Percentiles rank a stretch among this genome's conserved stretches.
Evolutionary conservation across 2,329 filamentous ascomycete species (phyloP).

Genomic region (Didymella pinodella): DNA sequence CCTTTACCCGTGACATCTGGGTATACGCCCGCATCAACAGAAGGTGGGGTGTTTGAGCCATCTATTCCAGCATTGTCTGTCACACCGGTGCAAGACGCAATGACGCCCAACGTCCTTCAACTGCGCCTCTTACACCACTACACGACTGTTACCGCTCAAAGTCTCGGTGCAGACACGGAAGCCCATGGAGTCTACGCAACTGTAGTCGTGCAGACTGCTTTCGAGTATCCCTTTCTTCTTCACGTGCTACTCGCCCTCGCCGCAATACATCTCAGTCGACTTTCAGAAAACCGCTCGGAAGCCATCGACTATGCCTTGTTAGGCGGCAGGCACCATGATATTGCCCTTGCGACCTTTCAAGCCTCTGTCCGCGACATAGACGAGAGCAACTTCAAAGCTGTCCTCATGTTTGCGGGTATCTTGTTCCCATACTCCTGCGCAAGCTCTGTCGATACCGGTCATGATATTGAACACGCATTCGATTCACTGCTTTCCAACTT

Average conservation of each 20-base stretch:
- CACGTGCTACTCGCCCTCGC: slow-evolving; percentile 55
- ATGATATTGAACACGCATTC: slow-evolving; percentile 31
- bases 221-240: slow-evolving; percentile 55
- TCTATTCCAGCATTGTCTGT: slow-evolving; percentile 1
- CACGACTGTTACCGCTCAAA: slow-evolving; percentile 38
- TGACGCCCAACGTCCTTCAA: slow-evolving; percentile 34
- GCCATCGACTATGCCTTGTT: slow-evolving; percentile 27
- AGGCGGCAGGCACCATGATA: slow-evolving; percentile 35
- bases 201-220: slow-evolving; percentile 46
- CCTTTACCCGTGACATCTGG: slow-evolving; percentile 21
- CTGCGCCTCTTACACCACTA: slow-evolving; percentile 46
- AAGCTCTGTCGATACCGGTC: slow-evolving; percentile 20
- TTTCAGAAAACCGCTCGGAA: slow-evolving; percentile 29
- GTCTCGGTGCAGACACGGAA: slow-evolving; percentile 28
- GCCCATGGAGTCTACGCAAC: slow-evolving; percentile 31
- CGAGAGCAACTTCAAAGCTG: slow-evolving; percentile 51
- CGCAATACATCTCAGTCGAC: slow-evolving; percentile 54
- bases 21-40: slow-evolving; percentile 25
- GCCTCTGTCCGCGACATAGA: slow-evolving; percentile 43
- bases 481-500: slow-evolving; percentile 35
- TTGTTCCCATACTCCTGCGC: slow-evolving; percentile 39
- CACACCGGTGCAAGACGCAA: slow-evolving; percentile 1
- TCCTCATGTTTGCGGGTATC: slow-evolving; percentile 35
- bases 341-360: slow-evolving; percentile 33
- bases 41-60: slow-evolving; percentile 21